Conservation (phyloP, 345 rosid species). For the Eutrema yunnanense region DNA sequence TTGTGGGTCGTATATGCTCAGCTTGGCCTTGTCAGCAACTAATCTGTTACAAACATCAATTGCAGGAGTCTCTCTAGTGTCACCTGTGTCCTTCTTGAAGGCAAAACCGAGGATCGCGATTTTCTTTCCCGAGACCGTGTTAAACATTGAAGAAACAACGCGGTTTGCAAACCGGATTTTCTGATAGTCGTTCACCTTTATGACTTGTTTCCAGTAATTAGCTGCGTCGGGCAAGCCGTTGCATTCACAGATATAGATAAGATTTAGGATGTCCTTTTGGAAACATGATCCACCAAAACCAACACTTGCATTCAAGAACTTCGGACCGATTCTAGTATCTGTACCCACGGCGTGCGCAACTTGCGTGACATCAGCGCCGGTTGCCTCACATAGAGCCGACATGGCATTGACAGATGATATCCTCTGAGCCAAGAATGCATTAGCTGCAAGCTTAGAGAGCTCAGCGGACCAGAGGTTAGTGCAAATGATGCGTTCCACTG, state of each 20-base stretch:
- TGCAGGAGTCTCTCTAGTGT: constrained; percentile 76
- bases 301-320: constrained; percentile 65
- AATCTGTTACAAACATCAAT: constrained; percentile 67
- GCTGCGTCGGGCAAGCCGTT: constrained; percentile 67
- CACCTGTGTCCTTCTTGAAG: constrained; percentile 74
- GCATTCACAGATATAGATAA: constrained; percentile 67
- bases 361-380: constrained; percentile 61
- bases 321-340: constrained; percentile 63
- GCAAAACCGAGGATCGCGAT: constrained; percentile 65
- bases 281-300: constrained; percentile 79
- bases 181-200: constrained; percentile 71
- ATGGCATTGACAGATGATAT: constrained; percentile 71
- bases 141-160: constrained; percentile 60
- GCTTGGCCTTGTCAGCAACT: constrained; percentile 50
- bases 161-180: constrained; percentile 61
- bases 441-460: constrained; percentile 75
- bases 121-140: constrained; percentile 58
- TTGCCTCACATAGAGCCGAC: constrained; percentile 74
- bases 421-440: constrained; percentile 68
- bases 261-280: constrained; percentile 64
- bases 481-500: constrained; percentile 51
- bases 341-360: constrained; percentile 59
- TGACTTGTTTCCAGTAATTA: constrained; percentile 71
- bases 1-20: constrained; percentile 63
- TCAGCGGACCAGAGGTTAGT: constrained; percentile 78